phyloP scores from a whole-genome alignment of 1,284 basidiomycete genomes.

The Naganishia sp. region DNA sequence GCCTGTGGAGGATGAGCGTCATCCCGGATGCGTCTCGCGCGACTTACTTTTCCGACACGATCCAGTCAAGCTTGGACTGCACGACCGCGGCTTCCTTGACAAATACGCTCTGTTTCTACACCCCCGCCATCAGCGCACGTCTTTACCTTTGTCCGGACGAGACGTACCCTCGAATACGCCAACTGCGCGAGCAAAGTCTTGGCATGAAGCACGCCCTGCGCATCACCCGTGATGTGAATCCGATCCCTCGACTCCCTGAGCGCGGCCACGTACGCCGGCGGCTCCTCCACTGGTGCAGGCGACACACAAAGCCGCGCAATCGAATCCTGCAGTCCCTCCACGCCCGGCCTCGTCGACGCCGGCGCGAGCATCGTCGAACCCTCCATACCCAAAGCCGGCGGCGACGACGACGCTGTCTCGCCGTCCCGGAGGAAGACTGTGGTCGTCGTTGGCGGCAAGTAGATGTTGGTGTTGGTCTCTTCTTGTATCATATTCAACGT shows the following conservation, averaged over 20 bases:
- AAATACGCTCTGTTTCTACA: conserved; percentile 84
- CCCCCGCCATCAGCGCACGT: neutral
- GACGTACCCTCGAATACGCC: conserved; percentile 19
- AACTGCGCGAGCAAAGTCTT: conserved; percentile 25
- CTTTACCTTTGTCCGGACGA: neutral
- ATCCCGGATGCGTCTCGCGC: conserved; percentile 66
- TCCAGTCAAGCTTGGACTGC: conserved; percentile 96
- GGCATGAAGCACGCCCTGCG: conserved; percentile 22
- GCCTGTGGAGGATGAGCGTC: conserved; percentile 64
- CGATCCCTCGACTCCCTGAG: conserved; percentile 9
- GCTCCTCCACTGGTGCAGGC: neutral
- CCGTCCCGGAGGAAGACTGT: neutral
- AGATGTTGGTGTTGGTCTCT: conserved; percentile 96
- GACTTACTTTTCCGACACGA: conserved; percentile 83
- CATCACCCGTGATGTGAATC: conserved; percentile 26
- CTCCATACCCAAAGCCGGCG: no score
- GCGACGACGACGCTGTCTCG: neutral
- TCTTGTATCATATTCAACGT: conserved; percentile 91
- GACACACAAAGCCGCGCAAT: conserved; percentile 17
- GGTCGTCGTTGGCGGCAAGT: conserved; percentile 58
- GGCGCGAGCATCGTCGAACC: neutral
- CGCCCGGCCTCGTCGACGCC: neutral
- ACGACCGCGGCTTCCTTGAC: conserved; percentile 91
- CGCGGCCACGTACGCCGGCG: neutral
- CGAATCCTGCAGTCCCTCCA: conserved; percentile 14